A percentile compares a stretch with the other conserved stretches of the same genome.
These are phyloP conservation scores for Flaveria sonorensis DNA, from an alignment of 129 eudicot species.

Conservation along the genomic window DNA sequence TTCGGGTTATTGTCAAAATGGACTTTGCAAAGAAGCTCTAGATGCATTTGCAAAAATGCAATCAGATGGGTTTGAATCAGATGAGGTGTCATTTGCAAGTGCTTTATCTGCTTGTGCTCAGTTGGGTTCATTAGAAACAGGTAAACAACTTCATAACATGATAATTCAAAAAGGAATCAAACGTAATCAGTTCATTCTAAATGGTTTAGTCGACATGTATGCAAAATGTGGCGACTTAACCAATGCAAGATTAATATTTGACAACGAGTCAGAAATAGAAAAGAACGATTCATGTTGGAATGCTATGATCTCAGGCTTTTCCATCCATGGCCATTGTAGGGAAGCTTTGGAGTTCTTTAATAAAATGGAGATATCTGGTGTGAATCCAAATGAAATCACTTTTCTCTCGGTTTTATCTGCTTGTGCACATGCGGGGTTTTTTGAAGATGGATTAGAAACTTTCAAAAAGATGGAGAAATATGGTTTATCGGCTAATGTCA, in stretches of 20 bases:
- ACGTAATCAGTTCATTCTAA: slow-evolving; percentile 49
- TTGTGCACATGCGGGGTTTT: slow-evolving; percentile 72
- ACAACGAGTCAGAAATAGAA: slow-evolving; percentile 28
- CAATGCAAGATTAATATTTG: slow-evolving; percentile 59
- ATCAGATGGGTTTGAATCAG: slow-evolving; percentile 58
- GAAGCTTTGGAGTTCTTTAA: slow-evolving; percentile 58
- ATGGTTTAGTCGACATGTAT: slow-evolving; percentile 79
- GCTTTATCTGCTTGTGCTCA: slow-evolving; percentile 74
- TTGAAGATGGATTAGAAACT: slow-evolving; percentile 55
- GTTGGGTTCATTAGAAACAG: slow-evolving; percentile 55
- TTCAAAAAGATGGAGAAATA: slow-evolving; percentile 58
- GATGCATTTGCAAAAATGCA: slow-evolving; percentile 56
- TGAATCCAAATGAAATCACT: slow-evolving; percentile 49
- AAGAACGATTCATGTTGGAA: slow-evolving; percentile 65
- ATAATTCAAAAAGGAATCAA: slow-evolving; percentile 37
- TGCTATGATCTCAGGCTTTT: slow-evolving; percentile 61
- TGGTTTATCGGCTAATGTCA: slow-evolving; percentile 46
- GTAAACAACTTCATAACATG: slow-evolving; percentile 53
- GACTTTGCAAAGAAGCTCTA: slow-evolving; percentile 59
- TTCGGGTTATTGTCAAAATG: slow-evolving; percentile 65
- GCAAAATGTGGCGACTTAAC: slow-evolving; percentile 74
- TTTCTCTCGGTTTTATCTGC: slow-evolving; percentile 70
- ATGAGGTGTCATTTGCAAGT: slow-evolving; percentile 58
- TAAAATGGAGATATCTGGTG: slow-evolving; percentile 54
- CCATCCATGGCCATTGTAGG: slow-evolving; percentile 60